Evolutionary conservation across 768 basidiomycete genomes (phyloP), one percentile per base, ranked within the genome.

Genomic region (Sutorius australiensis): DNA sequence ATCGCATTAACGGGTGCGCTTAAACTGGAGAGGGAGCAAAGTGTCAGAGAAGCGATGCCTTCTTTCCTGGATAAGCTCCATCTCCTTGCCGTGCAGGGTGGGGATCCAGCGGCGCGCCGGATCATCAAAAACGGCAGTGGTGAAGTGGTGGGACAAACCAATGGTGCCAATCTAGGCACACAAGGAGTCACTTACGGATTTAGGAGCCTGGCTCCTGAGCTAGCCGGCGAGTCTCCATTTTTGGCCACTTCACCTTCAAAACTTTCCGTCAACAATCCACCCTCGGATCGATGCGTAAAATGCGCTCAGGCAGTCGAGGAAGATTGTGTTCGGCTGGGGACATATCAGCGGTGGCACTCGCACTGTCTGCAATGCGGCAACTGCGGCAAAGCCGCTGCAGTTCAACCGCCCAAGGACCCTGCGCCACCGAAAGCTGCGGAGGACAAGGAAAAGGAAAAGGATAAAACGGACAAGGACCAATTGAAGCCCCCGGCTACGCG

Each of bases 271-370:
- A 80, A 67, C 56, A 83, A 82, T 57, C 87, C 89, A 14, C 91
- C 91, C 7, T 89, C 88, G 16, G 97, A 99, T 73, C 80, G 94
- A 37, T 99, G 97, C 66, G 81, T 92, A 46, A 86, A 83, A 63
- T 99, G 97, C 69, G 79, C 81, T 39, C 75, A 84, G 56, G 95
- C 95, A 0, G 92, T 99, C 21, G 97, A 99, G 72, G 97, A 99
- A 68, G 97, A 98, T 59, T 98, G 97, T 64, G 89, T 92, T 41
- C 81, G 97, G 52, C 73, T 95, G 28, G 97, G 94, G 32, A 95
- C 93, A n/a, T 95, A 94, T 72, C 87, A 92, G 64, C 80, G 95
- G 42, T 98, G 97, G 97, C 97, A 99, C 71, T 90, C 92, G 2
- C 79, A 89, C 31, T 99, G 97, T 67, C 74, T 99, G n/a, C 83